A percentile compares a stretch with the other conserved stretches of the same genome.
Conservation (phyloP, 1,284 basidiomycete genomes). For the Cerrena zonata region DNA sequence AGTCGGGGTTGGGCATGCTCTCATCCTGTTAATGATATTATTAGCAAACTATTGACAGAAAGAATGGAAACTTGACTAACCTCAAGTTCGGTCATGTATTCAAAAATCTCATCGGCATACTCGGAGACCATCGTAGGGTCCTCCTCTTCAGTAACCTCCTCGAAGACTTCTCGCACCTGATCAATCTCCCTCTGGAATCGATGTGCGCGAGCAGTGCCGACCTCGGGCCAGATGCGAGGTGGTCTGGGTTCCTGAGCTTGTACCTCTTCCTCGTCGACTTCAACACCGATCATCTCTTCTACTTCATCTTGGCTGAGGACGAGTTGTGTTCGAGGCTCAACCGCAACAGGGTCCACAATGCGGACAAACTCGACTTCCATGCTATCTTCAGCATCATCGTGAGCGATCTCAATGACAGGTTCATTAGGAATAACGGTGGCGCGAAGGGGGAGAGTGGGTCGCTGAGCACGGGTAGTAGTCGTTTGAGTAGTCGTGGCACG, state of each 20-base stretch:
- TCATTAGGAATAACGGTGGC: constrained; percentile 20
- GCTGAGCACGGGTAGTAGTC: constrained; percentile 23
- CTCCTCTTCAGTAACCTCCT: constrained; percentile 77
- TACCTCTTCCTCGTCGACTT: constrained; percentile 37
- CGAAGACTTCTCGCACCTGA: constrained; percentile 65
- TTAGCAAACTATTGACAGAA: neutral
- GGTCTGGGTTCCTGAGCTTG: constrained; percentile 31
- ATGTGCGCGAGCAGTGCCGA: constrained; percentile 52
- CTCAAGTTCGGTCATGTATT: constrained; percentile 91
- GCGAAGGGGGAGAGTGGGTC: constrained; percentile 20
- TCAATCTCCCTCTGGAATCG: constrained; percentile 57
- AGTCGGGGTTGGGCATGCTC: constrained; percentile 88
- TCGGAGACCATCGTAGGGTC: constrained; percentile 98
- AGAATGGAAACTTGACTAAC: constrained; percentile 39
- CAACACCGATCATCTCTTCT: constrained; percentile 44
- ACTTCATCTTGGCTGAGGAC: constrained; percentile 53
- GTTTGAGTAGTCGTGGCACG: constrained; percentile 31
- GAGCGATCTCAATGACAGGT: constrained; percentile 10
- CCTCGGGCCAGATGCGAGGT: constrained; percentile 62
- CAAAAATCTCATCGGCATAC: constrained; percentile 95
- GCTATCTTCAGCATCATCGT: constrained; percentile 15
- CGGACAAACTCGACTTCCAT: constrained; percentile 29
- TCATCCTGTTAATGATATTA: constrained; percentile 49
- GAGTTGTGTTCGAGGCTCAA: constrained; percentile 35
- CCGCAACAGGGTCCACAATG: constrained; percentile 37